Evolutionary conservation across 352 stramenopile species (phyloP).

Genomic region (Phytophthora syringae): DNA sequence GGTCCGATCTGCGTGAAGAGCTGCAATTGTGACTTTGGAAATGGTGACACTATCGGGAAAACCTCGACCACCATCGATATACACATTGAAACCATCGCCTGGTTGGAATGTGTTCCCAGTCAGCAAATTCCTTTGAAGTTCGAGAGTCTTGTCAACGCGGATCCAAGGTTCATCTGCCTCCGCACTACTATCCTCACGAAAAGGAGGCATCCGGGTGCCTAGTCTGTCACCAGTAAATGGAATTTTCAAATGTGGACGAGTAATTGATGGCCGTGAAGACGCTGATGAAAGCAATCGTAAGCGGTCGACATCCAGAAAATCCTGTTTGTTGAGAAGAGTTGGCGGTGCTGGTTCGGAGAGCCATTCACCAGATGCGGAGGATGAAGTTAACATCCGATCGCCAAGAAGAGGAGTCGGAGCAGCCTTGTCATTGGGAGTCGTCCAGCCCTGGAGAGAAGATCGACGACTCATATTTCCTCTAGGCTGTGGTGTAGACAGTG

Average conservation of each 20-base stretch:
- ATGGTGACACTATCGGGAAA: constrained; percentile 77
- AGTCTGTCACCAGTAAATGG: constrained; percentile 24
- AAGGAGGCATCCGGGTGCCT: constrained; percentile 30
- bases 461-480: constrained; percentile 5
- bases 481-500: constrained; percentile 14
- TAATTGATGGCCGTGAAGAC: constrained; percentile 40
- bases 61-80: constrained; percentile 73
- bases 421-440: constrained; percentile 3
- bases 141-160: constrained; percentile 42
- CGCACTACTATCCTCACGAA: constrained; percentile 27
- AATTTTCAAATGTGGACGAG: constrained; percentile 33
- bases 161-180: constrained; percentile 42
- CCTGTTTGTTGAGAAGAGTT: constrained; percentile 23
- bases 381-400: constrained; percentile 6
- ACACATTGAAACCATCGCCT: constrained; percentile 84
- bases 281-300: constrained; percentile 35
- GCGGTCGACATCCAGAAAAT: constrained; percentile 45
- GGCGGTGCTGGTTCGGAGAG: constrained; percentile 1
- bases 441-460: constrained; percentile 16
- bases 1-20: constrained; percentile 58
- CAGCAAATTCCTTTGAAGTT: constrained; percentile 33
- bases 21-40: constrained; percentile 76
- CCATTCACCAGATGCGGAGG: neutral
- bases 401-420: constrained; percentile 1
- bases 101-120: constrained; percentile 49